Evolutionary conservation across 768 basidiomycete genomes (phyloP).

Genomic region (Suillus brevipes): DNA sequence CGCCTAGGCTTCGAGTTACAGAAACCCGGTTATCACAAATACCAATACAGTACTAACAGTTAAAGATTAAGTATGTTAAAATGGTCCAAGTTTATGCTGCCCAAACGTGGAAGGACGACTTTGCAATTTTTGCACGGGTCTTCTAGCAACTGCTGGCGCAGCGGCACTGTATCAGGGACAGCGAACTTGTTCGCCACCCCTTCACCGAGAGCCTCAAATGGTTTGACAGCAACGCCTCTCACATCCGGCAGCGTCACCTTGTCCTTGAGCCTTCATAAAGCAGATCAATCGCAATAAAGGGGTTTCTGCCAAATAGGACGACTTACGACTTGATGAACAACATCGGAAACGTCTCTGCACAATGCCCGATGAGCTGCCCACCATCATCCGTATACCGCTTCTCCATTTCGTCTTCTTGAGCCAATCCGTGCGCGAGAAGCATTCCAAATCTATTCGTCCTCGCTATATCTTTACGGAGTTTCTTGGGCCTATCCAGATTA

Average conservation of each 20-base stretch:
- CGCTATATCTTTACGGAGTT: neutral
- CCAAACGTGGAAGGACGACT: neutral
- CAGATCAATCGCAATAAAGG: neutral
- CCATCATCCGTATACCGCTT: too few species aligned
- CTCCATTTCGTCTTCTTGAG: too few species aligned
- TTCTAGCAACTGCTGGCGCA: neutral
- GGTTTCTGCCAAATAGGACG: neutral
- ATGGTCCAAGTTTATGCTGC: neutral
- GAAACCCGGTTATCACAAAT: too few species aligned
- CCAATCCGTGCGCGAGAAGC: too few species aligned
- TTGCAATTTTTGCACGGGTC: neutral
- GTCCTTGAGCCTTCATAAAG: neutral
- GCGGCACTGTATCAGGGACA: neutral
- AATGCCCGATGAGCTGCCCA: conserved; percentile 1
- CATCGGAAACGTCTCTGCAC: conserved; percentile 2
- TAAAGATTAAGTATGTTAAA: neutral
- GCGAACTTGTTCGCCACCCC: neutral
- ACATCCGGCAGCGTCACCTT: neutral
- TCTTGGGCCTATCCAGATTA: neutral
- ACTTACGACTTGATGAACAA: conserved; percentile 4
- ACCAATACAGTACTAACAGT: neutral
- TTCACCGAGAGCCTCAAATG: neutral
- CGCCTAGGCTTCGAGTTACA: too few species aligned
- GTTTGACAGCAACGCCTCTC: neutral
- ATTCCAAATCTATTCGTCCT: neutral